phyloP scores from a whole-genome alignment of 208 protist genomes.

The Crithidia fasciculata region DNA sequence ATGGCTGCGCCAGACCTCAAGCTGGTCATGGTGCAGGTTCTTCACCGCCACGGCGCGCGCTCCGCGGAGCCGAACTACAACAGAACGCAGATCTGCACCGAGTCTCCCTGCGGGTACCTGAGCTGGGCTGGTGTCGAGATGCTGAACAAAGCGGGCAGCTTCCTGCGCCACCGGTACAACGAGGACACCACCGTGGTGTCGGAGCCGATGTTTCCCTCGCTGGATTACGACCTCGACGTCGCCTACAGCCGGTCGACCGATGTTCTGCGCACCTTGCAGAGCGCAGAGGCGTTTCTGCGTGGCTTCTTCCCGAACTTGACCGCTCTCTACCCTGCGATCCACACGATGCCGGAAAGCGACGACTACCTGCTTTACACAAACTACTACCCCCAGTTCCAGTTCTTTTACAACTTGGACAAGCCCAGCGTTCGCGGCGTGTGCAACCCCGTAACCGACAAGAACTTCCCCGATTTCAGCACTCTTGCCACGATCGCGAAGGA shows the following conservation, averaged over 20 bases:
- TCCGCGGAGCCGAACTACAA: conserved; percentile 27
- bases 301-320: conserved; percentile 39
- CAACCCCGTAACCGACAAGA: conserved; percentile 16
- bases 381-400: conserved; percentile 11
- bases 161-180: conserved; percentile 52
- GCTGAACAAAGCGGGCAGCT: conserved; percentile 39
- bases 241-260: conserved; percentile 56
- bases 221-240: conserved; percentile 41
- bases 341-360: conserved; percentile 22
- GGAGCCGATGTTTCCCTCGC: conserved; percentile 36
- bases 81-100: conserved; percentile 35
- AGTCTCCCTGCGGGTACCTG: conserved; percentile 47
- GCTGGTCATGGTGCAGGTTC: conserved; percentile 39
- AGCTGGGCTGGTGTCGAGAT: conserved; percentile 33
- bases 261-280: conserved; percentile 50
- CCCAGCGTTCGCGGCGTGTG: conserved; percentile 3
- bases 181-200: conserved; percentile 20
- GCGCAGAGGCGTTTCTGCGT: conserved; percentile 40
- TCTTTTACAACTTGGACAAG: conserved; percentile 19
- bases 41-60: conserved; percentile 62
- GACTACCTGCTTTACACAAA: conserved; percentile 28
- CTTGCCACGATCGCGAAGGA: conserved; percentile 20
- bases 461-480: conserved; percentile 19
- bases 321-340: conserved; percentile 27
- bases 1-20: conserved; percentile 12